These are phyloP conservation scores for Cladorrhinum samala DNA, from an alignment of 495 filamentous ascomycete species.

Conservation along the genomic window DNA sequence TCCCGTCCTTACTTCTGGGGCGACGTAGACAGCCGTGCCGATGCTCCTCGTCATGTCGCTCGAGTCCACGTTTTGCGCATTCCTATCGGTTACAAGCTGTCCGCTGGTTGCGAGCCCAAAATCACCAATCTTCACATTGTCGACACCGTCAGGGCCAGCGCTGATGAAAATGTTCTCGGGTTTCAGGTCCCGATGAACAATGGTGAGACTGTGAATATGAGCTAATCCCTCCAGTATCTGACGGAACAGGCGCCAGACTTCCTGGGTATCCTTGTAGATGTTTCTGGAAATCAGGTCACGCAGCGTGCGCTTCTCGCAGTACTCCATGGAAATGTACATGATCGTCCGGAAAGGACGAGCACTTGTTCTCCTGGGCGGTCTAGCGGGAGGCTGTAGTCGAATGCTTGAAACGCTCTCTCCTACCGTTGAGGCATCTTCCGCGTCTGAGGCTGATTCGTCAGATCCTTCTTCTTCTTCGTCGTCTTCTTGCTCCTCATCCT, in stretches of 20 bases:
- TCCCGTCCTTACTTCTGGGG: conserved; percentile 76
- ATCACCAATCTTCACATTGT: conserved; percentile 91
- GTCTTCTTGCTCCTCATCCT: conserved; percentile 26
- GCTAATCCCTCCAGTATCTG: conserved; percentile 86
- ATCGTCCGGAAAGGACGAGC: conserved; percentile 33
- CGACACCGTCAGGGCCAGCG: conserved; percentile 57
- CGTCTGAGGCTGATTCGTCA: conserved; percentile 18
- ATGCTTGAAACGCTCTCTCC: conserved; percentile 6
- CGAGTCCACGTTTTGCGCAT: conserved; percentile 47
- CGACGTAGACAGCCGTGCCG: conserved; percentile 92
- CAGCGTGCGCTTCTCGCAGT: conserved; percentile 90
- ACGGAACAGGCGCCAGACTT: conserved; percentile 83
- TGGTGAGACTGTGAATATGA: conserved; percentile 85
- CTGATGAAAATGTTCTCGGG: conserved; percentile 94
- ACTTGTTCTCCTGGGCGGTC: conserved; percentile 22
- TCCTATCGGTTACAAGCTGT: conserved; percentile 63
- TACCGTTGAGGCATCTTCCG: conserved; percentile 18
- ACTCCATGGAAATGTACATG: conserved; percentile 73
- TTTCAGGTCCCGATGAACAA: conserved; percentile 96
- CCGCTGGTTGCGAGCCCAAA: conserved; percentile 91
- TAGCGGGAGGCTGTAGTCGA: conserved; percentile 16
- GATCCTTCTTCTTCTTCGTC: conserved; percentile 23
- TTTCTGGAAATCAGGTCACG: conserved; percentile 82
- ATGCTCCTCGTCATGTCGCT: conserved; percentile 71
- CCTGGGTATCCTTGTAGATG: conserved; percentile 62